phyloP scores from a whole-genome alignment of 495 filamentous ascomycete genomes.

The Chaetomium cochliodes region DNA sequence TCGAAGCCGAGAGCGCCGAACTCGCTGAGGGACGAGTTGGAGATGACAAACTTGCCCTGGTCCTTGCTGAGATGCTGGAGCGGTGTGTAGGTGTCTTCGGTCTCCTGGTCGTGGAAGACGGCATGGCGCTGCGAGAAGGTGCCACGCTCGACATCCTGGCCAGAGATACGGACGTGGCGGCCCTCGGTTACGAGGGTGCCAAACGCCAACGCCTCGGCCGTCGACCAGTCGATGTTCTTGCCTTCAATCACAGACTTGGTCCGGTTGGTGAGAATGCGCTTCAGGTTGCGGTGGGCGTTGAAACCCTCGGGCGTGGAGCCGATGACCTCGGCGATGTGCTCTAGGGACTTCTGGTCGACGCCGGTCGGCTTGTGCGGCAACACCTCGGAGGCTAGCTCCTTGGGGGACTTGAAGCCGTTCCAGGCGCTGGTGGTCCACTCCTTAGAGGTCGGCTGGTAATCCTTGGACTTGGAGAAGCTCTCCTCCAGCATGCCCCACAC shows the following conservation, averaged over 20 bases:
- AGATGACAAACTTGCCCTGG: slow-evolving; percentile 92
- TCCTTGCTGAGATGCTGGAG: slow-evolving; percentile 83
- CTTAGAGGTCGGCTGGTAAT: slow-evolving; percentile 93
- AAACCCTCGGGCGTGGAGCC: slow-evolving; percentile 78
- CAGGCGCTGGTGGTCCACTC: slow-evolving; percentile 98
- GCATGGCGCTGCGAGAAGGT: slow-evolving; percentile 98
- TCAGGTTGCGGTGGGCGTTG: slow-evolving; percentile 86
- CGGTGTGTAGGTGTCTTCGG: slow-evolving; percentile 86
- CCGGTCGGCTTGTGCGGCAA: slow-evolving; percentile 89
- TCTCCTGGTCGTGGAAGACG: slow-evolving; percentile 96
- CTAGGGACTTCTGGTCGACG: slow-evolving; percentile 64
- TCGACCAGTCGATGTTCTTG: slow-evolving; percentile 95
- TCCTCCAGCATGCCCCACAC: slow-evolving; percentile 99
- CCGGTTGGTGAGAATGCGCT: slow-evolving; percentile 87
- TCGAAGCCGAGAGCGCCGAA: slow-evolving; percentile 95
- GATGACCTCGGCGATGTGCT: slow-evolving; percentile 76
- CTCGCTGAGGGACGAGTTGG: slow-evolving; percentile 95
- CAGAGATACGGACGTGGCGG: slow-evolving; percentile 93
- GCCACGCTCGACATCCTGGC: slow-evolving; percentile 98
- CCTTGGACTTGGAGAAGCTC: slow-evolving; percentile 93
- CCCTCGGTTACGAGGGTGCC: slow-evolving; percentile 87
- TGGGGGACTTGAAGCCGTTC: slow-evolving; percentile 98
- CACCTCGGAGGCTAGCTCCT: slow-evolving; percentile 92
- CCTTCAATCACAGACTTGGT: slow-evolving; percentile 92
- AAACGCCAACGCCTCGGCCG: slow-evolving; percentile 94